Evolutionary conservation across 108 stramenopile species (phyloP).

Genomic region (Epipyxis sp.): DNA sequence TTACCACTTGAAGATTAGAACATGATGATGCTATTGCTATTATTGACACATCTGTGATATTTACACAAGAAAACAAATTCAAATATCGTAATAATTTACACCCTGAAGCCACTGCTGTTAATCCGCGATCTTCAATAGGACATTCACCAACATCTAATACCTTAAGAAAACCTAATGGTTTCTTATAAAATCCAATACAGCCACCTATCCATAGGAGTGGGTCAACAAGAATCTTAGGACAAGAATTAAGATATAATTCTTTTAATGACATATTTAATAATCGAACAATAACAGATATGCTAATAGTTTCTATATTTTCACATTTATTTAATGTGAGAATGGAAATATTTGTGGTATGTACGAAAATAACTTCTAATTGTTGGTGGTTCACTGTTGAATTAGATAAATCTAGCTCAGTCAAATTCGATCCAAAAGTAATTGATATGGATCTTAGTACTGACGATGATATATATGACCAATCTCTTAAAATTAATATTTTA

Average conservation of each 20-base stretch:
- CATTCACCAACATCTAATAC: neutral
- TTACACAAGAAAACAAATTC: neutral
- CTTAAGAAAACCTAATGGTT: neutral
- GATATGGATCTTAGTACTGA: slow-evolving; percentile 12
- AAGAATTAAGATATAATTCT: neutral
- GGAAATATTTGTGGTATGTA: neutral
- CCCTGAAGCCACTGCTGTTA: slow-evolving; percentile 1
- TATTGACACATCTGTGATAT: slow-evolving; percentile 6
- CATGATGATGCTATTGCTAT: neutral
- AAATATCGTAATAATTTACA: neutral
- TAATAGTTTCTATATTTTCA: neutral
- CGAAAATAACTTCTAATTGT: slow-evolving; percentile 16
- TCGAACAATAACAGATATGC: neutral
- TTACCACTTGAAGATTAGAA: neutral
- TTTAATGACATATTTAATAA: neutral
- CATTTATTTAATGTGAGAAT: neutral
- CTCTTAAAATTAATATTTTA: neutral
- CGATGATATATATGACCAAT: neutral
- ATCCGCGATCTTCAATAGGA: slow-evolving; percentile 1
- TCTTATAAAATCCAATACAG: neutral
- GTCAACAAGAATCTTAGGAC: neutral
- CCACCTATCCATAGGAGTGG: slow-evolving; percentile 13
- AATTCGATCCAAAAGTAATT: slow-evolving; percentile 7
- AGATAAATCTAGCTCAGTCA: slow-evolving; percentile 6
- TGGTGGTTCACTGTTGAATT: neutral